Percentiles rank a stretch among this genome's conserved stretches.
phyloP scores from a whole-genome alignment of 192 early-diverging fungal species.

The Entomortierella parvispora region DNA sequence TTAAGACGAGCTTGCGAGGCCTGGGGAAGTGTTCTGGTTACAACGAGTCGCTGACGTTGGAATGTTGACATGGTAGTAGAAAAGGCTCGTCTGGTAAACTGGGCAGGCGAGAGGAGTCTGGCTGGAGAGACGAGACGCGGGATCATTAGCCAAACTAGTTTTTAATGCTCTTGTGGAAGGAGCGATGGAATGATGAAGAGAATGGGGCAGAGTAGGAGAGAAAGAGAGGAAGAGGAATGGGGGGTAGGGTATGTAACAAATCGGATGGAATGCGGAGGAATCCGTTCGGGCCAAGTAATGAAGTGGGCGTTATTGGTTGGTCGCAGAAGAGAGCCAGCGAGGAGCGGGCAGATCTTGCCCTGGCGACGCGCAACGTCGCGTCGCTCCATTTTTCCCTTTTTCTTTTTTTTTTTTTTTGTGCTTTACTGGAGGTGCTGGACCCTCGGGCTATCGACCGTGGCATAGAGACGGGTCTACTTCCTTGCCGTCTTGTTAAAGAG shows the following conservation, averaged over 20 bases:
- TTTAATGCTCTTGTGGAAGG: neutral
- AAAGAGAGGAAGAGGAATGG: no score
- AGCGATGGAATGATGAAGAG: neutral
- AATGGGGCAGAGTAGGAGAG: neutral
- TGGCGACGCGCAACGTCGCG: no score
- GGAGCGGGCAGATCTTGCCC: no score
- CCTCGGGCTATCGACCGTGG: neutral
- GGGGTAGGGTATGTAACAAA: no score
- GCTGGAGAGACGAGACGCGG: conserved; percentile 1
- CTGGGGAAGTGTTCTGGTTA: conserved; percentile 61
- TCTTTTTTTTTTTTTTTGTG: no score
- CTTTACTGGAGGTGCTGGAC: no score
- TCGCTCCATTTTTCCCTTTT: no score
- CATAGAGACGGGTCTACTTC: conserved; percentile 12
- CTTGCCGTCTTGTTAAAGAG: neutral
- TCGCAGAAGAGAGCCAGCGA: no score
- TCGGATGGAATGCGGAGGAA: no score
- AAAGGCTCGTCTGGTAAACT: conserved; percentile 19
- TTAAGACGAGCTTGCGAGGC: conserved; percentile 61
- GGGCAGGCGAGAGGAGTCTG: conserved; percentile 4
- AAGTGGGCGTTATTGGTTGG: no score
- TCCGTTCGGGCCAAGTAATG: no score
- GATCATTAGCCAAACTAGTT: conserved; percentile 5
- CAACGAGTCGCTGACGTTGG: conserved; percentile 44
- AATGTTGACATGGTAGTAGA: conserved; percentile 18